Conservation (phyloP, 345 rosid genomes). For the Euphorbia lathyris region DNA sequence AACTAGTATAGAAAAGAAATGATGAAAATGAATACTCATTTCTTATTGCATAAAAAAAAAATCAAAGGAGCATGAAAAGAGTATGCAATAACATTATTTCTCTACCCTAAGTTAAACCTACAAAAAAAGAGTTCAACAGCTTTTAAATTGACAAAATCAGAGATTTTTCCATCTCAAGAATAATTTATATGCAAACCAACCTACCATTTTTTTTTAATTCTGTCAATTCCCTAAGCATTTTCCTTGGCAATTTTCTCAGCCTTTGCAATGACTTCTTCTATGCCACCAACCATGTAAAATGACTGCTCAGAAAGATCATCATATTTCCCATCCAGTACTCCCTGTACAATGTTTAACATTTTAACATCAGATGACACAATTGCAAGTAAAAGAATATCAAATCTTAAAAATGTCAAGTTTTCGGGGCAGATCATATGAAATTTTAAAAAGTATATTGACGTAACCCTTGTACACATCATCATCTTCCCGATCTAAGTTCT, state of each 20-base stretch:
- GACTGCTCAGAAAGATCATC: slow-evolving; percentile 83
- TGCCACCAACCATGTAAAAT: slow-evolving; percentile 86
- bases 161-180: too few relatives aligned
- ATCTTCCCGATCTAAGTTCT: too few relatives aligned
- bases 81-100: background rate
- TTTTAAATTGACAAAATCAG: too few relatives aligned
- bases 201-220: too few relatives aligned
- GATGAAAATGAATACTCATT: background rate
- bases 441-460: too few relatives aligned
- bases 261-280: slow-evolving; percentile 80
- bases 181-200: too few relatives aligned
- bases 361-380: too few relatives aligned
- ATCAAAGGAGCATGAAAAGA: background rate
- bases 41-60: background rate
- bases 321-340: slow-evolving; percentile 79
- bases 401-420: too few relatives aligned
- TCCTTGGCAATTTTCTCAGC: slow-evolving; percentile 84
- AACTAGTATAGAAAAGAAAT: background rate
- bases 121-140: too few relatives aligned
- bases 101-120: background rate
- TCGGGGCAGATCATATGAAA: too few relatives aligned
- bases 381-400: too few relatives aligned
- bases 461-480: too few relatives aligned
- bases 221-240: slow-evolving; percentile 17
- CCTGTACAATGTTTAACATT: slow-evolving; percentile 26